Percentiles rank a stretch among this genome's conserved stretches.
Evolutionary conservation across 1,139 yeast species (phyloP).

Genomic region (Diutina catenulata): DNA sequence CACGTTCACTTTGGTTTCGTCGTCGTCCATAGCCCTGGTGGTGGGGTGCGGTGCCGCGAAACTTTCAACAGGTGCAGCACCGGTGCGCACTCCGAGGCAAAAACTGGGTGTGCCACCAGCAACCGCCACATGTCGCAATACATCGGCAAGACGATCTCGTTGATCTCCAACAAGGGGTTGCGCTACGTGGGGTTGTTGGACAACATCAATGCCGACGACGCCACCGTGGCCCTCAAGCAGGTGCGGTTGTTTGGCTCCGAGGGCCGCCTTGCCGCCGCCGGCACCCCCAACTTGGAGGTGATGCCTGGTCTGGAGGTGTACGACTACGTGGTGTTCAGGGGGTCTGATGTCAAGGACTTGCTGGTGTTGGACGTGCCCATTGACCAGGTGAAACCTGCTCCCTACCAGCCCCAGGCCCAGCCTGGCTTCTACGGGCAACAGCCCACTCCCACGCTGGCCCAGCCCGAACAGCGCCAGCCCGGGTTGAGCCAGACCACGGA

Average conservation of each 20-base stretch:
- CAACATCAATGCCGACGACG: conserved; percentile 79
- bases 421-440: neutral
- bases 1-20: no score
- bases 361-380: conserved; percentile 64
- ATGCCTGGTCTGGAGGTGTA: conserved; percentile 64
- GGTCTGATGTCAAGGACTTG: conserved; percentile 86
- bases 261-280: conserved; percentile 54
- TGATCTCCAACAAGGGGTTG: conserved; percentile 79
- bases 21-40: neutral
- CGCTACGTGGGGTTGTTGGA: conserved; percentile 83
- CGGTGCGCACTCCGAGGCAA: neutral
- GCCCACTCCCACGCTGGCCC: neutral
- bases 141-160: conserved; percentile 85
- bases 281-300: conserved; percentile 62
- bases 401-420: conserved; percentile 6
- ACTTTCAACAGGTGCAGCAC: no score
- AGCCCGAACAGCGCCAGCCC: no score
- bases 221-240: conserved; percentile 75
- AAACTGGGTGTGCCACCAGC: neutral
- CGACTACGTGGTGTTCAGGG: conserved; percentile 78
- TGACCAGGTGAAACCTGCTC: conserved; percentile 37
- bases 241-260: conserved; percentile 91
- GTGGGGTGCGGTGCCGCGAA: neutral
- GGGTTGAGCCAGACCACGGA: no score
- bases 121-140: conserved; percentile 56